These are phyloP conservation scores for Trichaptum fuscoviolaceum DNA, from an alignment of 768 basidiomycete species.

Conservation along the genomic window DNA sequence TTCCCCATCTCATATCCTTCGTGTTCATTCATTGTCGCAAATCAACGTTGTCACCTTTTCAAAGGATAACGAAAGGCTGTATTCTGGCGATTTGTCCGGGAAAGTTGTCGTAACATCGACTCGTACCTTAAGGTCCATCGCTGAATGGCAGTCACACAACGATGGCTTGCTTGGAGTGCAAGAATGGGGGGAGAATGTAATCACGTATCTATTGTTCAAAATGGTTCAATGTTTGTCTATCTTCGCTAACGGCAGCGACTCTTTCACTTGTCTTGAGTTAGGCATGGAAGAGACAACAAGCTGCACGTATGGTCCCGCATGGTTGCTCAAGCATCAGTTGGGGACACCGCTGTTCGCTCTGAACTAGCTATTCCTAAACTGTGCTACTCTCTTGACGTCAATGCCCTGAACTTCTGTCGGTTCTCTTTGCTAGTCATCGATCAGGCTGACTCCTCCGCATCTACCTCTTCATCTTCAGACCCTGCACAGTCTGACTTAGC, in stretches of 20 bases:
- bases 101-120: slow-evolving; percentile 75
- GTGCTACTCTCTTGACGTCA: slow-evolving; percentile 75
- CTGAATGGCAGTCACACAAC: slow-evolving; percentile 74
- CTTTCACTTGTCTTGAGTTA: slow-evolving; percentile 22
- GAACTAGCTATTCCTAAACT: slow-evolving; percentile 46
- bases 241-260: background rate
- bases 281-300: slow-evolving; percentile 85
- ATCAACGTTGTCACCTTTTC: slow-evolving; percentile 62
- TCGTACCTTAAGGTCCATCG: slow-evolving; percentile 63
- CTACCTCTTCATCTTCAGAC: slow-evolving; percentile 14
- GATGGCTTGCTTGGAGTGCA: slow-evolving; percentile 73
- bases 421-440: slow-evolving; percentile 56
- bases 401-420: slow-evolving; percentile 90
- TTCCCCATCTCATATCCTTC: slow-evolving; percentile 68
- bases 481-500: slow-evolving; percentile 23
- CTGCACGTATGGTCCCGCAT: slow-evolving; percentile 67
- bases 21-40: slow-evolving; percentile 57
- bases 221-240: slow-evolving; percentile 26
- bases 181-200: slow-evolving; percentile 59
- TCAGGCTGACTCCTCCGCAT: background rate
- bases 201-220: slow-evolving; percentile 54
- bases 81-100: slow-evolving; percentile 82
- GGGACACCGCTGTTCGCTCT: slow-evolving; percentile 50
- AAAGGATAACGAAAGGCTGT: slow-evolving; percentile 69
- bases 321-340: slow-evolving; percentile 37